These are phyloP conservation scores for Aureobasidium lini DNA, from an alignment of 2,329 filamentous ascomycete species.

Conservation along the genomic window DNA sequence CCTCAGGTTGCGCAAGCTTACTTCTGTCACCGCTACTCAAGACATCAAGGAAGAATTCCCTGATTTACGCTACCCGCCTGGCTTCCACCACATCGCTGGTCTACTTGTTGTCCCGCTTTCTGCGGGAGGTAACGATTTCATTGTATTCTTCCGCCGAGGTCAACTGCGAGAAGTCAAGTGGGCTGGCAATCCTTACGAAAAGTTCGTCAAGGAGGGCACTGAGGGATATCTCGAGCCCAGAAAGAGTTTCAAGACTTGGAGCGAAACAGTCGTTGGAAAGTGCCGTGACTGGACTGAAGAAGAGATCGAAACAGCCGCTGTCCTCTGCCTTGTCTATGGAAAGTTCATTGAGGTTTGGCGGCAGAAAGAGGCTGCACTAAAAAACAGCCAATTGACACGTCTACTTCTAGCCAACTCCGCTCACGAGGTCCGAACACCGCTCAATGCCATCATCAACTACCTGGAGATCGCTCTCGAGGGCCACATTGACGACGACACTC, in stretches of 20 bases:
- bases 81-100: conserved; percentile 70
- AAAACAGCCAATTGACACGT: conserved; percentile 72
- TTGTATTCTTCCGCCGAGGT: conserved; percentile 79
- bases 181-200: conserved; percentile 83
- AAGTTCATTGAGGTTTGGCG: conserved; percentile 90
- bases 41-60: conserved; percentile 72
- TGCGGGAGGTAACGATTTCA: conserved; percentile 70
- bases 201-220: conserved; percentile 64
- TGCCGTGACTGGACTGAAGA: conserved; percentile 85
- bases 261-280: conserved; percentile 71
- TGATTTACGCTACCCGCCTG: conserved; percentile 70
- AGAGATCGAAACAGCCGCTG: conserved; percentile 80
- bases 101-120: conserved; percentile 76
- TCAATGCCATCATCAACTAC: conserved; percentile 94
- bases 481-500: conserved; percentile 67
- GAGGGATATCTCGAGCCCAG: conserved; percentile 68
- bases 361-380: conserved; percentile 77
- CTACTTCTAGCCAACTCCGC: conserved; percentile 80
- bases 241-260: conserved; percentile 73
- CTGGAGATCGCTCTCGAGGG: conserved; percentile 86
- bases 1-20: conserved; percentile 65
- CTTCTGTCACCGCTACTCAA: conserved; percentile 68
- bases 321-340: conserved; percentile 80
- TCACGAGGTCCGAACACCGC: conserved; percentile 81
- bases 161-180: conserved; percentile 72